Conservation (phyloP, 2,329 filamentous ascomycete species). For the Ceratocystis alfenasii region DNA sequence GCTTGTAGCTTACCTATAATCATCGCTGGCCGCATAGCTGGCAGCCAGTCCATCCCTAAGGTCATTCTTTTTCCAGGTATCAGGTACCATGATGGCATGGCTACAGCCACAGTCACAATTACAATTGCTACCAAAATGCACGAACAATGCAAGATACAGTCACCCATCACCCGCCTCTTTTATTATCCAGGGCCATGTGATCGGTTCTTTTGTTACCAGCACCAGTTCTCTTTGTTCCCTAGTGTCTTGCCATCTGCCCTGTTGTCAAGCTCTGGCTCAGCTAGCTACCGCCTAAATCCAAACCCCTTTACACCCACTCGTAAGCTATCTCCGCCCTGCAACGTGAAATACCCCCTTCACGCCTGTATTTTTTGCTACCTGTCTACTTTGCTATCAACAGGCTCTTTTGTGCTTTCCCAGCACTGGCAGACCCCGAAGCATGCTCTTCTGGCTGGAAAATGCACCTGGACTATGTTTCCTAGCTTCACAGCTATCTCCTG, state of each 20-base stretch:
- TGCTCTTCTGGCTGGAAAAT: too few relatives aligned
- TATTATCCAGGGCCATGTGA: not conserved
- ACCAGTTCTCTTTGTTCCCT: not conserved
- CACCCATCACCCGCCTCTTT: not conserved
- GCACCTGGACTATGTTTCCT: too few relatives aligned
- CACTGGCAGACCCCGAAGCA: not conserved
- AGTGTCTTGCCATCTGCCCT: not conserved
- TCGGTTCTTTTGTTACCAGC: not conserved
- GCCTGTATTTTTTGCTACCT: not conserved
- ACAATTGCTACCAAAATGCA: not conserved
- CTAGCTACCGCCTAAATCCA: not conserved
- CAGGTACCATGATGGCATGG: not conserved
- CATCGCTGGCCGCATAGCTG: constrained; percentile 1
- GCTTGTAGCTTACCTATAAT: not conserved
- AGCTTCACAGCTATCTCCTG: too few relatives aligned
- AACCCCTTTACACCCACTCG: not conserved
- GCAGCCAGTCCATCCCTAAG: not conserved
- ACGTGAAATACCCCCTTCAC: not conserved
- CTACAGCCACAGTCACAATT: not conserved
- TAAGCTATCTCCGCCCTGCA: not conserved
- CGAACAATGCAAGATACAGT: not conserved
- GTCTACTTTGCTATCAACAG: not conserved
- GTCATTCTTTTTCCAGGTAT: not conserved
- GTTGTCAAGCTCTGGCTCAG: not conserved
- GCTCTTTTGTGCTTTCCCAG: not conserved